phyloP scores from a whole-genome alignment of 306 rosid genomes.

The Citrullus mucosospermus region DNA sequence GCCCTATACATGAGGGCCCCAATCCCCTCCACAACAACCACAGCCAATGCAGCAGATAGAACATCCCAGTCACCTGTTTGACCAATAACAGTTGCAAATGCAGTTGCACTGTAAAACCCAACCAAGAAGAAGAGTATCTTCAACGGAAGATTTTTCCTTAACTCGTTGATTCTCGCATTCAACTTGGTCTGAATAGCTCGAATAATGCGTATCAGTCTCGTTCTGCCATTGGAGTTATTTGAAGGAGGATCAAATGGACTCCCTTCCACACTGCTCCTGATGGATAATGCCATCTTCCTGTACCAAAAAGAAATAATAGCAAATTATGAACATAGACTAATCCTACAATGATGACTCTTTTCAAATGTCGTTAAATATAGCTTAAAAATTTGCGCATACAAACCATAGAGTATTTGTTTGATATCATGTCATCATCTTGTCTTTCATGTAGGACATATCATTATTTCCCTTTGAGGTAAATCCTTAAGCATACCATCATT shows the following conservation, averaged over 20 bases:
- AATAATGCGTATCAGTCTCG: constrained; percentile 57
- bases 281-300: constrained; percentile 52
- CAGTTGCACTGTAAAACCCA: constrained; percentile 91
- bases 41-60: constrained; percentile 87
- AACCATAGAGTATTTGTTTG: neutral
- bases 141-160: constrained; percentile 59
- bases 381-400: neutral
- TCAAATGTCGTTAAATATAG: neutral
- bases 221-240: constrained; percentile 43
- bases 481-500: neutral
- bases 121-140: constrained; percentile 70
- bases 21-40: constrained; percentile 70
- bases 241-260: constrained; percentile 42
- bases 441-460: neutral
- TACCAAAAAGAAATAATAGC: neutral
- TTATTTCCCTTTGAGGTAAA: neutral
- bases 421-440: neutral
- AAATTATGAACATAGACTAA: neutral
- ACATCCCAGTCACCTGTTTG: constrained; percentile 99
- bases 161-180: constrained; percentile 40
- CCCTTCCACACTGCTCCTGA: constrained; percentile 50
- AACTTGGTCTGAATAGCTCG: constrained; percentile 49
- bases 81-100: constrained; percentile 89
- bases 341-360: too few species aligned
- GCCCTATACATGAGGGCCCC: constrained; percentile 83